Conservation (phyloP, 2,329 filamentous ascomycete genomes). For the Claviceps pazoutovae region DNA sequence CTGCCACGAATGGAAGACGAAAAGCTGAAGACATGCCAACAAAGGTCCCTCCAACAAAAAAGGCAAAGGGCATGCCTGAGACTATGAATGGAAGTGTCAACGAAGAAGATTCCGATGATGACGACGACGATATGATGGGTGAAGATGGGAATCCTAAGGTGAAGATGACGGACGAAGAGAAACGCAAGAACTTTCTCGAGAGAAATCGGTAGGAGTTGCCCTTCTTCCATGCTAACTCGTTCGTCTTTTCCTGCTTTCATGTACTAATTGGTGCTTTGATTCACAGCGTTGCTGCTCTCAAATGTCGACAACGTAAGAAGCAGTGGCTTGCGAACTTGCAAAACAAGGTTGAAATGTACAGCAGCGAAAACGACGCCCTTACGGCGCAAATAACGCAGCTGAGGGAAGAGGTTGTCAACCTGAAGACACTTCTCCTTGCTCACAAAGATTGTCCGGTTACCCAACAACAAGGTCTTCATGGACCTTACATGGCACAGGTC, state of each 20-base stretch:
- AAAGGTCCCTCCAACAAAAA: slow-evolving; percentile 57
- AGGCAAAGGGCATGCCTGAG: slow-evolving; percentile 38
- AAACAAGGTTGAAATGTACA: slow-evolving; percentile 85
- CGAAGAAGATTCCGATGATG: slow-evolving; percentile 35
- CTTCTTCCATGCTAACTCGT: background rate
- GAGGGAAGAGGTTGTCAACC: slow-evolving; percentile 82
- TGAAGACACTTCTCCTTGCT: slow-evolving; percentile 82
- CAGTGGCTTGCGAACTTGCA: slow-evolving; percentile 96
- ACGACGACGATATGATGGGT: slow-evolving; percentile 34
- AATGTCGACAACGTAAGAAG: slow-evolving; percentile 96
- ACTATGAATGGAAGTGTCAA: slow-evolving; percentile 23
- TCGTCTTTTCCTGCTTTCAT: background rate
- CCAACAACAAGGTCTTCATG: slow-evolving; percentile 58
- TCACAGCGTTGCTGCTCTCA: slow-evolving; percentile 77
- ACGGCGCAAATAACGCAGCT: slow-evolving; percentile 71
- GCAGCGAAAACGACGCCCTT: slow-evolving; percentile 78
- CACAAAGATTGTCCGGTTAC: slow-evolving; percentile 95
- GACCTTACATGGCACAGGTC: slow-evolving; percentile 40
- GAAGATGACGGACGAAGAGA: slow-evolving; percentile 98
- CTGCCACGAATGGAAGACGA: slow-evolving; percentile 51
- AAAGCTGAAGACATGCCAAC: slow-evolving; percentile 56
- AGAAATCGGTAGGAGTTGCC: slow-evolving; percentile 64
- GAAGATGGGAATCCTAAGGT: slow-evolving; percentile 44
- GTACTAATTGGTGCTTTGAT: background rate
- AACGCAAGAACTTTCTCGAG: slow-evolving; percentile 94